Conservation (phyloP, 495 filamentous ascomycete species). For the Aspergillus sclerotiicarbonarius region DNA sequence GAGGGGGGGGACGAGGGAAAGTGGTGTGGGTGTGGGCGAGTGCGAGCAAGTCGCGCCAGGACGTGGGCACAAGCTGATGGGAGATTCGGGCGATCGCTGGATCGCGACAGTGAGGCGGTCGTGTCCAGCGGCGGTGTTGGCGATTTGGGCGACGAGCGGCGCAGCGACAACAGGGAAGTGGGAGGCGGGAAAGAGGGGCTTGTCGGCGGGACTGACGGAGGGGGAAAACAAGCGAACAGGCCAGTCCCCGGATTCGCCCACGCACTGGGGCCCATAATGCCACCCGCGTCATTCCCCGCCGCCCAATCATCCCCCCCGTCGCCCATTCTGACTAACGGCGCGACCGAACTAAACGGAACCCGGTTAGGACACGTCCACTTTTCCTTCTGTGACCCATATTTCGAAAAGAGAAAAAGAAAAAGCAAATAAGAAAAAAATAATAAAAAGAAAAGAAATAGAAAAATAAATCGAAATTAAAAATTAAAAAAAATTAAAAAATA, state of each 20-base stretch:
- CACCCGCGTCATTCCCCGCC: conserved; percentile 3
- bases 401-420: background rate
- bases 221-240: conserved; percentile 18
- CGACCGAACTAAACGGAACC: conserved; percentile 11
- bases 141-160: conserved; percentile 17
- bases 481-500: background rate
- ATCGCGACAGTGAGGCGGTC: conserved; percentile 32
- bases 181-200: conserved; percentile 22
- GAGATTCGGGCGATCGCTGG: conserved; percentile 26
- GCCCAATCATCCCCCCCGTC: conserved; percentile 11
- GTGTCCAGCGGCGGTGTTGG: conserved; percentile 21
- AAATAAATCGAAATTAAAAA: background rate
- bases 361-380: conserved; percentile 15
- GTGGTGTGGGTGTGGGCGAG: conserved; percentile 5
- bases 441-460: background rate
- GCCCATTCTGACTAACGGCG: conserved; percentile 22
- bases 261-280: conserved; percentile 17
- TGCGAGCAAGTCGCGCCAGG: conserved; percentile 20
- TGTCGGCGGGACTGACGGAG: conserved; percentile 23
- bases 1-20: conserved; percentile 14
- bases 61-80: conserved; percentile 23
- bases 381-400: conserved; percentile 20
- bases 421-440: background rate
- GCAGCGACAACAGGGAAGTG: conserved; percentile 17
- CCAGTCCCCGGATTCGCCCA: conserved; percentile 3